Conservation (phyloP, 2,329 filamentous ascomycete genomes). For the Fonsecaea pedrosoi region DNA sequence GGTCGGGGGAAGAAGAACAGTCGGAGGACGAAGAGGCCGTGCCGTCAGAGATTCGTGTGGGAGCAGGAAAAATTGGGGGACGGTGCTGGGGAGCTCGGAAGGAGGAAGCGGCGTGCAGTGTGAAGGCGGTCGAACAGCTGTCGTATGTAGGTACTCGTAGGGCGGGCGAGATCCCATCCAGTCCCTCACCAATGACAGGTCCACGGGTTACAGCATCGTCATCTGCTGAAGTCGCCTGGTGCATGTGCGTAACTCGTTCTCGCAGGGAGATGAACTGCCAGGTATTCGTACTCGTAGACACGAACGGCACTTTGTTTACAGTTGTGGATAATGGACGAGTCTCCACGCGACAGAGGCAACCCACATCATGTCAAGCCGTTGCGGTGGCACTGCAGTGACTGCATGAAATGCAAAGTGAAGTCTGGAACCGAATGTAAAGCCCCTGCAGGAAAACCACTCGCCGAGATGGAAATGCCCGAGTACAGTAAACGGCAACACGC, state of each 20-base stretch:
- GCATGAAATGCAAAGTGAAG: background rate
- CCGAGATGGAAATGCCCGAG: background rate
- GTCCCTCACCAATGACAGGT: background rate
- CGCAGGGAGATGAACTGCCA: background rate
- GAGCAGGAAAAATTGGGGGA: constrained; percentile 28
- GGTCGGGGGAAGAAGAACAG: constrained; percentile 22
- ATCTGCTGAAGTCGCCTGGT: background rate
- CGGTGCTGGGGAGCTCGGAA: constrained; percentile 16
- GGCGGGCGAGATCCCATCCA: background rate
- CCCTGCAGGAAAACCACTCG: constrained; percentile 3
- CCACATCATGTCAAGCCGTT: constrained; percentile 1
- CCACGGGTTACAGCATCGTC: background rate
- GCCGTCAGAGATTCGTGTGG: constrained; percentile 27
- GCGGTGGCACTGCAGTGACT: background rate
- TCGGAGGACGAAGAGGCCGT: constrained; percentile 21
- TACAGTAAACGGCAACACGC: background rate
- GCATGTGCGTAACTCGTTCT: background rate
- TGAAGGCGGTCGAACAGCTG: constrained; percentile 20
- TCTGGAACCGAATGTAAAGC: constrained; percentile 1
- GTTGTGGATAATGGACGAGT: background rate
- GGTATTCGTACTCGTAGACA: background rate
- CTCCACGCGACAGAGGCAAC: background rate
- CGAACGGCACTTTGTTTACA: background rate
- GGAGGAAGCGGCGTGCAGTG: constrained; percentile 19
- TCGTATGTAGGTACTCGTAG: background rate